Base-by-base conservation (phyloP, 1,284 basidiomycete genomes). In the Heterobasidion occidentale region DNA sequence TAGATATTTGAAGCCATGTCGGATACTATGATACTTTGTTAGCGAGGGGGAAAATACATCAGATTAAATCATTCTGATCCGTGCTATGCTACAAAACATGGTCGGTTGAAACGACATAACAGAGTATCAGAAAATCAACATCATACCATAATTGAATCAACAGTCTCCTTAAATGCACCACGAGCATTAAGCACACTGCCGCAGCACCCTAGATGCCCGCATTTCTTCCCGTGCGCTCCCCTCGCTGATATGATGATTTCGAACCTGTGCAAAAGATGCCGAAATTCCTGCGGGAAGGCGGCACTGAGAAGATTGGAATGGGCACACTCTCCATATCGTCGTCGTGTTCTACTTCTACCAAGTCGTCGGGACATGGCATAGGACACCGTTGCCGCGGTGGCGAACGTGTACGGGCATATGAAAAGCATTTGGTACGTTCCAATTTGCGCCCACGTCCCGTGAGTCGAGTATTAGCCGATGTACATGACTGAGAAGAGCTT, bases 231-330 rank as follows among this genome's bases (percentile, higher is more conserved):
- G 11, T 42, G n/a, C 38, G 7, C 11, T 11, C 7, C 4, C 38
- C n/a, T n/a, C 38, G 11, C n/a, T 42, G 38, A 42, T 42, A 42
- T 5, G 51, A 49, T 17, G 52, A 35, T 2, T 48, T 54, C 7
- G 53, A 27, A 7, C 59, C 52, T 15, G 54, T 58, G 46, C 59
- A 61, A 19, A 61, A 60, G 19, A 61, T 61, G 12, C 60, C 60
- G 42, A 61, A 61, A 9, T 56, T 51, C 35, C 58, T 59, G 9
- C 47, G 59, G 8, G 54, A 46, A 52, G 52, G 49, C 33, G 59
- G 53, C n/a, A 38, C 56, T 9, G 46, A 8, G 20, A 51, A 3
- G 9, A 60, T 20, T 2, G 47, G 47, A 15, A 49, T 49, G 1
- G 47, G 34, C 2, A 34, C 42, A 3, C 2, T 36, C 36, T 54